phyloP scores from a whole-genome alignment of 306 rosid genomes.

The Echinosophora koreensis region DNA sequence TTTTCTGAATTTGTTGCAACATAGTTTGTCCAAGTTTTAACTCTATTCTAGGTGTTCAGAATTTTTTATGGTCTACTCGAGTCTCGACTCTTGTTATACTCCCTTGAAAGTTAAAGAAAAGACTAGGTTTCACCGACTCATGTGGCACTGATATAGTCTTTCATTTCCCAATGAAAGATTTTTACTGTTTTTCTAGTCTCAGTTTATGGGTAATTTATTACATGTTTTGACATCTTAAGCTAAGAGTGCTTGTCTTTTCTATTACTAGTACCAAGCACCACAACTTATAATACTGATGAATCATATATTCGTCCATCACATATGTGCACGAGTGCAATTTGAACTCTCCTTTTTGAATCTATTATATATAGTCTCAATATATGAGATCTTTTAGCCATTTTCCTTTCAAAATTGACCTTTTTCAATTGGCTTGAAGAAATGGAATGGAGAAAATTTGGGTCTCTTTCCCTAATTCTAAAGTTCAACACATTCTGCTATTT shows the following conservation, averaged over 20 bases:
- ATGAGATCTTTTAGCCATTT: constrained; percentile 9
- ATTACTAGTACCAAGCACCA: constrained; percentile 7
- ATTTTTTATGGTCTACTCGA: constrained; percentile 8
- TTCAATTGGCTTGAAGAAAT: constrained; percentile 16
- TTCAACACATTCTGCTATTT: neutral
- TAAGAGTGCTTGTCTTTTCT: constrained; percentile 6
- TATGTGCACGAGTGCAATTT: neutral
- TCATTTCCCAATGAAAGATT: neutral
- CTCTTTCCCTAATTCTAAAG: neutral
- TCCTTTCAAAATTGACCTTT: neutral
- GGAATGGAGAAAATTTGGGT: constrained; percentile 10
- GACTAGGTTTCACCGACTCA: neutral
- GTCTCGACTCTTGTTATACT: neutral
- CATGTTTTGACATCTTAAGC: constrained; percentile 28
- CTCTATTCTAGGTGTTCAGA: neutral
- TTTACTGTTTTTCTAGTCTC: neutral
- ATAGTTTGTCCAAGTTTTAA: neutral
- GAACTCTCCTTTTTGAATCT: neutral
- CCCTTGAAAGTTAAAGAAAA: neutral
- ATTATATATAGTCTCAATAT: neutral
- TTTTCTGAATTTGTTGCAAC: neutral
- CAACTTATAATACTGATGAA: neutral
- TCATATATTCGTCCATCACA: neutral
- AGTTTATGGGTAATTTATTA: neutral
- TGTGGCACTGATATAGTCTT: neutral